Evolutionary conservation across 176 grass and related monocot genomes (phyloP).

Genomic region (Poa pratensis): DNA sequence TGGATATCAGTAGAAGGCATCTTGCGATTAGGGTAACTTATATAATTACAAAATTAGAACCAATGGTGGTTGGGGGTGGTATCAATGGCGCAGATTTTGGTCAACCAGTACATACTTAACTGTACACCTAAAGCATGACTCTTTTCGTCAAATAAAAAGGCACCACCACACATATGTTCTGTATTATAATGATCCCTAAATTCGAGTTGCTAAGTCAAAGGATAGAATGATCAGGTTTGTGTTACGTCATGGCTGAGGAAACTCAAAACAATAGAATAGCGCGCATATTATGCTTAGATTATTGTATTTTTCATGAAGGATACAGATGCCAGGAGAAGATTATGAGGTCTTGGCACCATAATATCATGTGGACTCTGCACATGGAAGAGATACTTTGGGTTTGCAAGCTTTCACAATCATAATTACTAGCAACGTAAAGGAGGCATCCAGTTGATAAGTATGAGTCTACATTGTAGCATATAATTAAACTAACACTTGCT

Average conservation of each 20-base stretch:
- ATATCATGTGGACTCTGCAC: conserved; percentile 44
- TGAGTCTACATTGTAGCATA: conserved; percentile 36
- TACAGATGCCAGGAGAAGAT: conserved; percentile 47
- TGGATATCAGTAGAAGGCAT: conserved; percentile 61
- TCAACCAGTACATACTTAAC: conserved; percentile 40
- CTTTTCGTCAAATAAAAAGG: conserved; percentile 25
- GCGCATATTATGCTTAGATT: background rate
- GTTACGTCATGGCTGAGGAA: conserved; percentile 14
- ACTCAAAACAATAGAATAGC: conserved; percentile 23
- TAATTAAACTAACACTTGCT: conserved; percentile 48
- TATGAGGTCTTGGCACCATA: conserved; percentile 47
- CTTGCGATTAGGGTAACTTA: conserved; percentile 37
- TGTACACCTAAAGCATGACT: conserved; percentile 1
- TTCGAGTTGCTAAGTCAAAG: conserved; percentile 9
- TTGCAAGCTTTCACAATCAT: conserved; percentile 44
- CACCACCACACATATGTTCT: background rate
- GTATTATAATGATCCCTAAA: conserved; percentile 26
- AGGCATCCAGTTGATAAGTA: conserved; percentile 51
- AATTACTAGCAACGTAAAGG: conserved; percentile 47
- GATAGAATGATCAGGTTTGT: conserved; percentile 10
- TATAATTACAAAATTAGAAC: conserved; percentile 36
- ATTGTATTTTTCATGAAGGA: conserved; percentile 8
- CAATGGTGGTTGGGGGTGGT: conserved; percentile 1
- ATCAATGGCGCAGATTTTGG: conserved; percentile 37
- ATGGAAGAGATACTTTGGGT: conserved; percentile 54